Evolutionary conservation across 2,329 filamentous ascomycete genomes (phyloP).

Genomic region (Colletotrichum tabaci): DNA sequence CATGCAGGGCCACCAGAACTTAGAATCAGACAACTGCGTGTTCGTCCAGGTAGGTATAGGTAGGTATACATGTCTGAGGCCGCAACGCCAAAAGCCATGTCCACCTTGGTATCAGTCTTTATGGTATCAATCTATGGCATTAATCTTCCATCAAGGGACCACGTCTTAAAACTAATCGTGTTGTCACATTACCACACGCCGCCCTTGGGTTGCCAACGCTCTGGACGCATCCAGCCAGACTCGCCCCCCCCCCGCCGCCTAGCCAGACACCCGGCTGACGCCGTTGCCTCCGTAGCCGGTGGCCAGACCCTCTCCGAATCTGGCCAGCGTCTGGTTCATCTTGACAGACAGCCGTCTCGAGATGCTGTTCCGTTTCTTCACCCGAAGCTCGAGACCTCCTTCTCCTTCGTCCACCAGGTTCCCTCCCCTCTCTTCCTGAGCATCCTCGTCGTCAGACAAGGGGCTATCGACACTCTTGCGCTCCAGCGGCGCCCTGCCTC

Average conservation of each 20-base stretch:
- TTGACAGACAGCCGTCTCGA: slow-evolving; percentile 23
- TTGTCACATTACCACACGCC: background rate
- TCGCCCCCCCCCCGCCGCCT: background rate
- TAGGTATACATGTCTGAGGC: no score
- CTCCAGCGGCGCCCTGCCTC: slow-evolving; percentile 10
- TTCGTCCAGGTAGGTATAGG: background rate
- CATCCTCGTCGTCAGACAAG: background rate
- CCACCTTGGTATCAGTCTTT: background rate
- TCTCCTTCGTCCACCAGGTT: background rate
- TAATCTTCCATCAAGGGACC: slow-evolving; percentile 5
- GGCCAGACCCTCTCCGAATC: slow-evolving; percentile 10
- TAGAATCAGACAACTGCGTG: background rate
- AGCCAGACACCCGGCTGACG: background rate
- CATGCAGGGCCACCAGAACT: background rate
- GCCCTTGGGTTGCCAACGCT: background rate
- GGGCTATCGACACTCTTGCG: background rate
- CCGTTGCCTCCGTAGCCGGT: slow-evolving; percentile 16
- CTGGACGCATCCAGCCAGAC: background rate
- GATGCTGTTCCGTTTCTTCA: slow-evolving; percentile 3
- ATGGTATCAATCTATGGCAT: slow-evolving; percentile 16
- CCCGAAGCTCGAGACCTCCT: background rate
- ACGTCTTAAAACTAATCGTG: background rate
- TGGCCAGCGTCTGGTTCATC: slow-evolving; percentile 21
- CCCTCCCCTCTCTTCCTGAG: background rate
- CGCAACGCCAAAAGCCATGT: background rate